Evolutionary conservation across 345 rosid genomes (phyloP), one percentile per base, ranked within the genome.

Genomic region (Jatropha curcas): DNA sequence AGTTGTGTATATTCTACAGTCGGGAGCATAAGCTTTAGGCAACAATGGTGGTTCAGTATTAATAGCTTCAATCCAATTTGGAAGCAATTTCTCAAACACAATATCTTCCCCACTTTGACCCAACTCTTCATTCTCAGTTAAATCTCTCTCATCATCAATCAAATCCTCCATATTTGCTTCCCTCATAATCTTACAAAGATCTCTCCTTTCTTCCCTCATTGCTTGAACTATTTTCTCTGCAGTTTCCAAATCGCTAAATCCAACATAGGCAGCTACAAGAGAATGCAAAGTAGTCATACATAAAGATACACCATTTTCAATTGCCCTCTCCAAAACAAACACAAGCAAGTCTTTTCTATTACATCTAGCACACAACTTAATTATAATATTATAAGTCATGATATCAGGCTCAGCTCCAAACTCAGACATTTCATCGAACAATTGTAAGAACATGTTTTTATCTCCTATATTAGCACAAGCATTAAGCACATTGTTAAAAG

Each of bases 381-480:
- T 92, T 91, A 92, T 83, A 27, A 94, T 82, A 75, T 94, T 94
- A 35, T 87, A 92, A 14, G 85, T 92, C 78, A 94, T 80, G 13
- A 81, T 88, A 83, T 94, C 98, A 22, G 97, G 89, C 70, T 87
- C 78, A 41, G 83, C 83, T 24, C 80, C 88, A 60, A 82, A 88
- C 74, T 85, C 86, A 30, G 77, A 51, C 97, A 94, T 94, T 70
- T 87, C 88, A 2, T 85, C 81, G 34, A 94, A 94, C 86, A 92
- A 80, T 45, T 85, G 79, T 81, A 75, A 81, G 76, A 90, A 94
- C 73, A 68, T 84, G 31, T 80, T 81, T 19, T 72, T 74, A 62
- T 92, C 93, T 43, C 97, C 97, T 68, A 86, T 77, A 50, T 89
- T 92, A 5, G 97, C 93, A 75, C 97, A 94, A 33, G 97, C 97